These are phyloP conservation scores for Fraxinus cuspidata DNA, from an alignment of 257 asterid species.

Conservation along the genomic window DNA sequence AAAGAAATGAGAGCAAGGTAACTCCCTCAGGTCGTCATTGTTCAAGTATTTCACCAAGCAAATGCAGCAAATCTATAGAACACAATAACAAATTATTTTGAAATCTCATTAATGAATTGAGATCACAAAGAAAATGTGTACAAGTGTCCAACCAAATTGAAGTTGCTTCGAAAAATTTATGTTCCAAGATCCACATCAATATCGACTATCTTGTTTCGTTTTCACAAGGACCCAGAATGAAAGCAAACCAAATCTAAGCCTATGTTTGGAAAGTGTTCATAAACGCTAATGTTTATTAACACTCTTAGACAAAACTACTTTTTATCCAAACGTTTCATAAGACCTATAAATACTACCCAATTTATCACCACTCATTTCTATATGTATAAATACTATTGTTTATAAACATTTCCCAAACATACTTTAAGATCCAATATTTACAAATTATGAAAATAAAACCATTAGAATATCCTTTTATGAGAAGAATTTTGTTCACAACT, in stretches of 20 bases:
- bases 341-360: too few relatives aligned
- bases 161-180: neutral
- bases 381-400: too few relatives aligned
- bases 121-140: neutral
- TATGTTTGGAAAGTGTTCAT: too few relatives aligned
- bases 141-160: neutral
- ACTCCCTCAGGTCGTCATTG: conserved; percentile 84
- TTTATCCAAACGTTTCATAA: too few relatives aligned
- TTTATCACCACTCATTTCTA: too few relatives aligned
- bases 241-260: neutral
- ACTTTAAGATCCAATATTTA: neutral
- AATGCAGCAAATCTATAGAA: conserved; percentile 84
- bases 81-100: conserved; percentile 15
- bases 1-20: conserved; percentile 84
- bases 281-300: too few relatives aligned
- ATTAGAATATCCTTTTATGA: neutral
- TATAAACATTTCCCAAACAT: too few relatives aligned
- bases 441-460: neutral
- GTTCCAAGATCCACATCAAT: neutral
- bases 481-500: neutral
- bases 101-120: conserved; percentile 4
- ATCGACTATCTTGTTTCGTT: neutral
- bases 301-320: too few relatives aligned
- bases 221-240: neutral
- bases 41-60: conserved; percentile 83